Percentiles rank a stretch among this genome's conserved stretches.
Conservation (phyloP, 2,329 filamentous ascomycete species). For the Aaosphaeria pasadenensis region DNA sequence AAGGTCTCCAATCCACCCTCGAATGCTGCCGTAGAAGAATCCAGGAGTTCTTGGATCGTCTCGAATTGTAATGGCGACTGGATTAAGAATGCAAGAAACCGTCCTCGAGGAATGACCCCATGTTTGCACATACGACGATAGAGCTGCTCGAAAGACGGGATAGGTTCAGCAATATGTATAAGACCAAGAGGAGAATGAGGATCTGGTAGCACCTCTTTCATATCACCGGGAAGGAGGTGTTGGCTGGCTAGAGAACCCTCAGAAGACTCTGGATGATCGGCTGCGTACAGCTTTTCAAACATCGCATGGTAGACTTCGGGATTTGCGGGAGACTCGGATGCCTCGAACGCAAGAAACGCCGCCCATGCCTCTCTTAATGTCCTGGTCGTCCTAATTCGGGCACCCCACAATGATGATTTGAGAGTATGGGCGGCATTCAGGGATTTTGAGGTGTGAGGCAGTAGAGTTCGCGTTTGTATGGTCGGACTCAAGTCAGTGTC, state of each 20-base stretch:
- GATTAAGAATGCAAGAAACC: slow-evolving; percentile 57
- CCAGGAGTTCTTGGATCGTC: slow-evolving; percentile 16
- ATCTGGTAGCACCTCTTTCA: slow-evolving; percentile 52
- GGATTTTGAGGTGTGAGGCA: slow-evolving; percentile 18
- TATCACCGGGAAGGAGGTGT: slow-evolving; percentile 57
- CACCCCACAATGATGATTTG: slow-evolving; percentile 50
- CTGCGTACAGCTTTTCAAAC: slow-evolving; percentile 53
- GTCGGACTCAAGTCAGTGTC: slow-evolving; percentile 62
- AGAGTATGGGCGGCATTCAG: slow-evolving; percentile 2
- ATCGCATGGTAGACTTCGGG: slow-evolving; percentile 54
- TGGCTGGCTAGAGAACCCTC: slow-evolving; percentile 16
- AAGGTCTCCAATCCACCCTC: slow-evolving; percentile 19
- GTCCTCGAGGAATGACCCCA: slow-evolving; percentile 48
- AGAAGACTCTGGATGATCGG: slow-evolving; percentile 7
- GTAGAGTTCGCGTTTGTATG: slow-evolving; percentile 55
- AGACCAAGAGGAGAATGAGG: slow-evolving; percentile 61
- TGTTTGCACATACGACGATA: slow-evolving; percentile 57
- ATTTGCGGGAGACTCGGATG: slow-evolving; percentile 36
- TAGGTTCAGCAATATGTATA: slow-evolving; percentile 60
- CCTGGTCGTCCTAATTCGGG: slow-evolving; percentile 57
- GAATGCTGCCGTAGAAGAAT: slow-evolving; percentile 12
- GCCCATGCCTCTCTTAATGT: slow-evolving; percentile 65
- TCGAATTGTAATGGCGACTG: slow-evolving; percentile 28
- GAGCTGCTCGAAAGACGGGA: slow-evolving; percentile 58
- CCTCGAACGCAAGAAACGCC: slow-evolving; percentile 57